Evolutionary conservation across 345 rosid species (phyloP).

Genomic region (Xanthoceras sorbifolium): DNA sequence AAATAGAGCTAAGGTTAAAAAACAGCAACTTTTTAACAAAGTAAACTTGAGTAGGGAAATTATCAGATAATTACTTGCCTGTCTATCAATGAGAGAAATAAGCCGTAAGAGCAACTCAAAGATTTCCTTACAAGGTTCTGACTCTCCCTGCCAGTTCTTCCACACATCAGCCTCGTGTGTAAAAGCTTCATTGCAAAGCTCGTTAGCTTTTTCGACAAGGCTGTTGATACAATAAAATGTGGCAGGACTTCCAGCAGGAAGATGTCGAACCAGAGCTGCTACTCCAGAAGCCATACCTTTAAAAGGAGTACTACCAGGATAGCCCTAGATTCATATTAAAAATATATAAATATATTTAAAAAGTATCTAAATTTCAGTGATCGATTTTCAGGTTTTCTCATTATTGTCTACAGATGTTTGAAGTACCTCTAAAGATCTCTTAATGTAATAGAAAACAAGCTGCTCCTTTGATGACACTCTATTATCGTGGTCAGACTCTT

Average conservation of each 20-base stretch:
- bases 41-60: background rate
- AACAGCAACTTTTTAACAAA: background rate
- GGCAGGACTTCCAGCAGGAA: slow-evolving; percentile 96
- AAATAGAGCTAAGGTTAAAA: background rate
- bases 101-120: slow-evolving; percentile 77
- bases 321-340: slow-evolving; percentile 50
- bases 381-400: slow-evolving; percentile 2
- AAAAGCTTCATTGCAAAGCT: slow-evolving; percentile 37
- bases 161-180: slow-evolving; percentile 40
- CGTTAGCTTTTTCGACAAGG: slow-evolving; percentile 68
- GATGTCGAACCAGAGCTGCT: slow-evolving; percentile 75
- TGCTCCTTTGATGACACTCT: slow-evolving; percentile 67
- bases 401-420: slow-evolving; percentile 13
- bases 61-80: slow-evolving; percentile 45
- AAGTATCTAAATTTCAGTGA: slow-evolving; percentile 14
- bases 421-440: slow-evolving; percentile 81
- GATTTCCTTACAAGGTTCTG: slow-evolving; percentile 60
- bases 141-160: slow-evolving; percentile 62
- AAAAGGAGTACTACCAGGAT: slow-evolving; percentile 82
- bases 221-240: slow-evolving; percentile 69
- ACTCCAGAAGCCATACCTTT: slow-evolving; percentile 97
- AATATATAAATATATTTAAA: background rate
- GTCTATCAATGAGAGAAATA: slow-evolving; percentile 79
- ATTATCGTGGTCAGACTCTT: slow-evolving; percentile 58
- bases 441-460: slow-evolving; percentile 78